These are phyloP conservation scores for Malassezia obtusa DNA, from an alignment of 1,284 basidiomycete genomes.

Conservation along the genomic window DNA sequence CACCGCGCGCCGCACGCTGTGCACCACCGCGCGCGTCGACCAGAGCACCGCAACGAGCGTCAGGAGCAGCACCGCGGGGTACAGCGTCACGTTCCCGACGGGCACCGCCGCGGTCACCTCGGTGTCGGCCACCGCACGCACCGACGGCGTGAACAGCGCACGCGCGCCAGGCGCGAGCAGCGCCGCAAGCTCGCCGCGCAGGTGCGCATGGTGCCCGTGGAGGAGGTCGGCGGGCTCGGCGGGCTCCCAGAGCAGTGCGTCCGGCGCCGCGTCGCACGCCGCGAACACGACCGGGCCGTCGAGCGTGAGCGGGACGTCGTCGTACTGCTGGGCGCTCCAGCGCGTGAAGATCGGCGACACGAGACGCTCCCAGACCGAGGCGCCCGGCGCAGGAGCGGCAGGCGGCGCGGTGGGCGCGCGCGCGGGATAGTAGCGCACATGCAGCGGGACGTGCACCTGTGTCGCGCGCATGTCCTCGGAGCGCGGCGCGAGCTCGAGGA, in stretches of 20 bases:
- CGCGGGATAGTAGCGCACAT: conserved; percentile 10
- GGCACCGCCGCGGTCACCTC: not conserved
- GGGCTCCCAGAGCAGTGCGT: not conserved
- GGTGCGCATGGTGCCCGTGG: not conserved
- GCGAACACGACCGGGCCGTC: not conserved
- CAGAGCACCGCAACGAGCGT: conserved; percentile 3
- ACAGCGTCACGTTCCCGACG: conserved; percentile 3
- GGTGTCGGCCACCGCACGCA: too few relatives aligned
- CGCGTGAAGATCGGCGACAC: not conserved
- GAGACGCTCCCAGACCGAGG: not conserved
- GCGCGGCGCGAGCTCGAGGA: conserved; percentile 4
- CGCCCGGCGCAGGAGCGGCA: not conserved
- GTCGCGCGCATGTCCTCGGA: not conserved
- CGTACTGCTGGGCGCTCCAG: not conserved
- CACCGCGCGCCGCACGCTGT: not conserved
- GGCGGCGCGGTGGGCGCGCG: not conserved
- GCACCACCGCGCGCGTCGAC: not conserved
- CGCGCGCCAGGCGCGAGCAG: not conserved
- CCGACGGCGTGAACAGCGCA: not conserved
- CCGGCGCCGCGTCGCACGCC: not conserved
- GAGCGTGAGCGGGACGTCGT: not conserved
- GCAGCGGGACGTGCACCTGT: conserved; percentile 1
- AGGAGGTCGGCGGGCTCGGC: not conserved
- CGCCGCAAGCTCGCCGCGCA: not conserved
- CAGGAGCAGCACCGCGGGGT: not conserved